A percentile compares a stretch with the other conserved stretches of the same genome.
Evolutionary conservation across 371 early-diverging fungal genomes (phyloP).

Genomic region (Zopfochytrium polystomum): DNA sequence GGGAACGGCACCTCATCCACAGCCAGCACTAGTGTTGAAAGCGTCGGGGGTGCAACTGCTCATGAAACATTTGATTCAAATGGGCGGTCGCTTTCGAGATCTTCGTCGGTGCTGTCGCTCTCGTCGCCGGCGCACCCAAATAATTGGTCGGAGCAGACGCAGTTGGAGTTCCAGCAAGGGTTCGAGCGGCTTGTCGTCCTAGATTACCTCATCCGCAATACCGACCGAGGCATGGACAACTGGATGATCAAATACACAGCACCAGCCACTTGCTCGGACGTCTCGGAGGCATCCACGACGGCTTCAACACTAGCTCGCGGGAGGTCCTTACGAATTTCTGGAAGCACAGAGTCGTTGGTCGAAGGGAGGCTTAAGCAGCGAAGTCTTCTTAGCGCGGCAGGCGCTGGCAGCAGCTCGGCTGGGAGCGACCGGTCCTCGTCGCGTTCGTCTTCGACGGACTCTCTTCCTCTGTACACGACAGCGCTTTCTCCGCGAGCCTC

Average conservation of each 20-base stretch:
- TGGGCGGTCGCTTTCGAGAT: background rate
- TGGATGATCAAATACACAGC: slow-evolving; percentile 74
- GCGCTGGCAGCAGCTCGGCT: background rate
- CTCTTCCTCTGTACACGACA: too few species aligned
- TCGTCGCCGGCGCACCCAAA: slow-evolving; percentile 26
- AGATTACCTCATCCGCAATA: slow-evolving; percentile 89
- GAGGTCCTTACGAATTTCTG: too few species aligned
- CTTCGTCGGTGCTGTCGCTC: slow-evolving; percentile 12
- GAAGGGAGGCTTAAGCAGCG: too few species aligned
- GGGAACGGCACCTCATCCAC: too few species aligned
- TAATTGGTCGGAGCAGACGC: slow-evolving; percentile 63
- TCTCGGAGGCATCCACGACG: slow-evolving; percentile 26
- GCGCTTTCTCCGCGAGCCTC: too few species aligned
- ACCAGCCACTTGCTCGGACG: background rate
- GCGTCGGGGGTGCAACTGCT: background rate
- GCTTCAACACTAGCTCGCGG: slow-evolving; percentile 2
- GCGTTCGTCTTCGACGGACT: too few species aligned
- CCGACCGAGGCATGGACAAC: slow-evolving; percentile 86
- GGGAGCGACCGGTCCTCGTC: too few species aligned
- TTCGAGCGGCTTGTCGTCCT: slow-evolving; percentile 81
- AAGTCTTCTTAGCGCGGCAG: slow-evolving; percentile 3
- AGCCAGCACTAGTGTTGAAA: too few species aligned
- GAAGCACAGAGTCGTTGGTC: too few species aligned
- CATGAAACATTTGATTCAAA: background rate
- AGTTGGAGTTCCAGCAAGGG: slow-evolving; percentile 70